Conservation (phyloP, 345 rosid species). For the Syzygium jambos region DNA sequence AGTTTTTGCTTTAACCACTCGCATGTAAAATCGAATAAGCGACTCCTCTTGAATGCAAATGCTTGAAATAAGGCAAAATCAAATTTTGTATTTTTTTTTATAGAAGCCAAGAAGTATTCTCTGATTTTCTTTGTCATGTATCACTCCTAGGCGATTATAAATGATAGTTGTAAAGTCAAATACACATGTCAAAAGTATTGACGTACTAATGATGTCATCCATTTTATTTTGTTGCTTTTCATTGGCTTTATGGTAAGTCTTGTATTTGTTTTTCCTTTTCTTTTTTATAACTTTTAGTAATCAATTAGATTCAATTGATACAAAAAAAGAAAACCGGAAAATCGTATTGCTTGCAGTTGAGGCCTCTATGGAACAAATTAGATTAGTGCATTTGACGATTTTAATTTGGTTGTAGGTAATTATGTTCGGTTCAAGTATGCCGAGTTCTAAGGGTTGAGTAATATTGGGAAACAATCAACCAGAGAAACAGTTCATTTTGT, state of each 20-base stretch:
- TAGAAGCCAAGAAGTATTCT: too few species aligned
- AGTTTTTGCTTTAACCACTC: not conserved
- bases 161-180: too few species aligned
- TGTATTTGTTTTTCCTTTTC: too few species aligned
- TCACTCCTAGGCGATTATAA: too few species aligned
- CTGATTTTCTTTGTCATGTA: too few species aligned
- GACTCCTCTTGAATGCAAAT: not conserved
- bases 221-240: not conserved
- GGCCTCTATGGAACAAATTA: not conserved
- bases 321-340: too few species aligned
- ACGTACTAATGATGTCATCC: fast-evolving
- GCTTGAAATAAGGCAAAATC: not conserved
- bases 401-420: not conserved
- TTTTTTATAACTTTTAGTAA: too few species aligned
- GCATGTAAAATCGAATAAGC: too few species aligned
- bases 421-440: not conserved
- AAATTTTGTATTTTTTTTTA: too few species aligned
- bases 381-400: not conserved
- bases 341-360: not conserved
- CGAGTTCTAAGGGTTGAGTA: fast-evolving
- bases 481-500: not conserved
- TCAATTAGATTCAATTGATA: too few species aligned
- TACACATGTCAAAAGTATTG: too few species aligned
- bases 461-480: not conserved
- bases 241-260: not conserved